These are phyloP conservation scores for Cladorrhinum sp. DNA, from an alignment of 2,329 filamentous ascomycete genomes.

Conservation along the genomic window DNA sequence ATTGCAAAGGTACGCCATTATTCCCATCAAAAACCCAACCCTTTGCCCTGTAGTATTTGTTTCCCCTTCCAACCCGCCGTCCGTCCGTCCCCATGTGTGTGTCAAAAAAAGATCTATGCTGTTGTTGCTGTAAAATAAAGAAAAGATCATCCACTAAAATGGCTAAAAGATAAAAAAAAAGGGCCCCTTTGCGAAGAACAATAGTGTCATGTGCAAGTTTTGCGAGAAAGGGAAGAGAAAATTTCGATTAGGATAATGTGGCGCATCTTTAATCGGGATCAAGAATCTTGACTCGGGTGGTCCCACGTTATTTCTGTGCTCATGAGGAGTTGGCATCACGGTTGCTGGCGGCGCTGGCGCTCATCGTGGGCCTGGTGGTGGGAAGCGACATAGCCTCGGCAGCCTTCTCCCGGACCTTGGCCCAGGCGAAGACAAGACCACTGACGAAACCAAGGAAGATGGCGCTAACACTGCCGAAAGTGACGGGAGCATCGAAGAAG, in stretches of 20 bases:
- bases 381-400: constrained; percentile 65
- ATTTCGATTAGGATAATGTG: background rate
- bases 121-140: constrained; percentile 7
- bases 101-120: constrained; percentile 23
- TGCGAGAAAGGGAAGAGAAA: constrained; percentile 10
- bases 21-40: constrained; percentile 12
- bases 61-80: background rate
- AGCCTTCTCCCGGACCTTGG: constrained; percentile 77
- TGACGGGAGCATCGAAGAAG: constrained; percentile 94
- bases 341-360: constrained; percentile 87
- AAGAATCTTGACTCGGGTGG: background rate
- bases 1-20: constrained; percentile 7
- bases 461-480: constrained; percentile 85
- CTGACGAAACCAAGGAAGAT: constrained; percentile 89
- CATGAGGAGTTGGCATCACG: constrained; percentile 72
- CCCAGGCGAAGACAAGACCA: constrained; percentile 84
- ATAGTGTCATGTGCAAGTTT: constrained; percentile 23
- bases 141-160: constrained; percentile 20
- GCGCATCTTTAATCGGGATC: no score
- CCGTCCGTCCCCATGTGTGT: background rate
- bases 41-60: background rate
- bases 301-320: constrained; percentile 8
- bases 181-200: constrained; percentile 7
- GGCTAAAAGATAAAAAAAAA: constrained; percentile 13
- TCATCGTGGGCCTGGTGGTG: constrained; percentile 69